Evolutionary conservation across 768 basidiomycete genomes (phyloP).

Genomic region (Tylopilus felleus): DNA sequence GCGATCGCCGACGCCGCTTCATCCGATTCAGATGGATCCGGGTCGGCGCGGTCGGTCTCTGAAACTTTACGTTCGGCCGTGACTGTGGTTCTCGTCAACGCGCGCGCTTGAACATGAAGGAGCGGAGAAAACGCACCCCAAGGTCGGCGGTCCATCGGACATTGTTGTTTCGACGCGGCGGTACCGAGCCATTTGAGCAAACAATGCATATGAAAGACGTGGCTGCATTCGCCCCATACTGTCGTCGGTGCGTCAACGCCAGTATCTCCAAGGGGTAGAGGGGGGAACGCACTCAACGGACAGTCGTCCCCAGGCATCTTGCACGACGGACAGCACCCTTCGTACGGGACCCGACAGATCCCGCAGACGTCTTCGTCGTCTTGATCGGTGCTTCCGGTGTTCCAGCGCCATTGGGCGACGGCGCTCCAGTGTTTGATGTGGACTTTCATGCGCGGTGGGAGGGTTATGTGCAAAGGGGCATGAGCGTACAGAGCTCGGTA

Average conservation of each 20-base stretch:
- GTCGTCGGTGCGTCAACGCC: background rate
- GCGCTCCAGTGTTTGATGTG: slow-evolving; percentile 83
- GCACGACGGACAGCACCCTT: slow-evolving; percentile 93
- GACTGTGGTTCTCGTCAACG: background rate
- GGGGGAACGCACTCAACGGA: slow-evolving; percentile 60
- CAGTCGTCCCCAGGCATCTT: slow-evolving; percentile 97
- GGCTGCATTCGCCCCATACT: slow-evolving; percentile 99
- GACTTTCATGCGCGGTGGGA: slow-evolving; percentile 65
- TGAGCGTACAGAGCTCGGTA: too few species aligned
- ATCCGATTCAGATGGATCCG: background rate
- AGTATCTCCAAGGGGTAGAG: background rate
- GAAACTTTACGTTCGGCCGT: slow-evolving; percentile 55
- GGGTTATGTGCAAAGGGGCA: too few species aligned
- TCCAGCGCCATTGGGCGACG: slow-evolving; percentile 89
- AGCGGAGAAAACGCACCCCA: slow-evolving; percentile 65
- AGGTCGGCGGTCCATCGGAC: slow-evolving; percentile 94
- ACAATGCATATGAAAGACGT: slow-evolving; percentile 99
- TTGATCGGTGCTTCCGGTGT: slow-evolving; percentile 41
- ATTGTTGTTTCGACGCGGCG: slow-evolving; percentile 85
- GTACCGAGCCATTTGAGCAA: slow-evolving; percentile 95
- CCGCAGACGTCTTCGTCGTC: slow-evolving; percentile 72
- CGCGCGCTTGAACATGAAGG: background rate
- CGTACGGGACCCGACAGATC: slow-evolving; percentile 88
- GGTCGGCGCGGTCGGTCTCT: background rate
- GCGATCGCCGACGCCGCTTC: background rate